Percentiles rank a stretch among this genome's conserved stretches.
phyloP scores from a whole-genome alignment of 106 monocot genomes.

The Chionographis japonica region DNA sequence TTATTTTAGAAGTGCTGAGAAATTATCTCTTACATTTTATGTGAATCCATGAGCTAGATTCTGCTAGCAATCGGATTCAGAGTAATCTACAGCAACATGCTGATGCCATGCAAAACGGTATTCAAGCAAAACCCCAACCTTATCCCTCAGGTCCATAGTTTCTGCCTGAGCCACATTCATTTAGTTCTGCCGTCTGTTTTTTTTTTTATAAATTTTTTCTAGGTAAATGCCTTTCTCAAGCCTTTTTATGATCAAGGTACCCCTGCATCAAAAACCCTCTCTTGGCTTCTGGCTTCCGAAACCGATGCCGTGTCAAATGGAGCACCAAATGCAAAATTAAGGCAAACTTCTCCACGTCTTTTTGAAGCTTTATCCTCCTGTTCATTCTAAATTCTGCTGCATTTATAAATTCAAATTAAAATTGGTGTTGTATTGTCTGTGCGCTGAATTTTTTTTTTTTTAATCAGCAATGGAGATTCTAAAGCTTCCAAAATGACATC shows the following conservation, averaged over 20 bases:
- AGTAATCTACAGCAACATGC: slow-evolving; percentile 14
- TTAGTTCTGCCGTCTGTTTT: not conserved
- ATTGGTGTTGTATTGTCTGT: too few species aligned
- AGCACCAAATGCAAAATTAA: slow-evolving; percentile 16
- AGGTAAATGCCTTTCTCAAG: not conserved
- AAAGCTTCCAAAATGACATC: slow-evolving; percentile 33
- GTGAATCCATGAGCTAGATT: slow-evolving; percentile 40
- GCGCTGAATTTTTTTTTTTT: not conserved
- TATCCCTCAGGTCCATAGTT: slow-evolving; percentile 41
- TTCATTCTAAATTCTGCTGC: too few species aligned
- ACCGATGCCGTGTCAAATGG: slow-evolving; percentile 32
- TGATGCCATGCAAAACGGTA: slow-evolving; percentile 20
- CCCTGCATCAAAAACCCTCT: slow-evolving; percentile 66
- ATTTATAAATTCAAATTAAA: too few species aligned
- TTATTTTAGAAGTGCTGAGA: not conserved
- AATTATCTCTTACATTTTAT: slow-evolving; percentile 1
- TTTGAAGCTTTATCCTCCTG: not conserved
- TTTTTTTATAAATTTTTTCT: not conserved
- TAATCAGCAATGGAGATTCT: slow-evolving; percentile 34
- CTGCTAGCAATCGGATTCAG: slow-evolving; percentile 22
- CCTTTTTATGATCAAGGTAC: slow-evolving; percentile 19
- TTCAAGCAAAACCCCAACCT: slow-evolving; percentile 37
- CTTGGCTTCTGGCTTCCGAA: slow-evolving; percentile 78
- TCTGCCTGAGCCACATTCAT: not conserved
- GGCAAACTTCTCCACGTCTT: slow-evolving; percentile 15